These are phyloP conservation scores for Fusarium anguioides DNA, from an alignment of 2,329 filamentous ascomycete species.

Conservation along the genomic window DNA sequence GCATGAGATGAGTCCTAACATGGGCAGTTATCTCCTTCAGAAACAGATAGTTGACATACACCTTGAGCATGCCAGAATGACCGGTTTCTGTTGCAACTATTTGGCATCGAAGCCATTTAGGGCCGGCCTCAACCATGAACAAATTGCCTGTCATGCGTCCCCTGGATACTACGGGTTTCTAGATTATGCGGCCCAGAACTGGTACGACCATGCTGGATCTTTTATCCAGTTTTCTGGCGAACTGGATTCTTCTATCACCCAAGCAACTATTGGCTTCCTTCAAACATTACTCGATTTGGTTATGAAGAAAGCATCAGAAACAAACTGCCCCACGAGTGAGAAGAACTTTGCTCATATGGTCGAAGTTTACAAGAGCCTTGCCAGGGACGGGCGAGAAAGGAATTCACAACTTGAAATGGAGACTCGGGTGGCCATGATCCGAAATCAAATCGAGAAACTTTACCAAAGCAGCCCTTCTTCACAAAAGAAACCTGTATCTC, in stretches of 20 bases:
- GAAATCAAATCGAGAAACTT: no score
- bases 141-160: not conserved
- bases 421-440: no score
- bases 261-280: not conserved
- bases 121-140: not conserved
- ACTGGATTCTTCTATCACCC: no score
- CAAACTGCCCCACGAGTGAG: no score
- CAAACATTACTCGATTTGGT: not conserved
- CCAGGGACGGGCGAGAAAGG: no score
- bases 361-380: no score
- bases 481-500: no score
- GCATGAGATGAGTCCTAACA: no score
- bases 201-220: slow-evolving; percentile 11
- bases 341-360: no score
- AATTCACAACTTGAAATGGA: no score
- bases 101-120: slow-evolving; percentile 13
- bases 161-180: slow-evolving; percentile 11
- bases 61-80: not conserved
- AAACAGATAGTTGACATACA: not conserved
- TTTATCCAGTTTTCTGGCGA: not conserved
- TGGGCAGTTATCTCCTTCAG: slow-evolving; percentile 11
- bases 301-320: not conserved
- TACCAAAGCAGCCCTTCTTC: no score
- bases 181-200: slow-evolving; percentile 21
- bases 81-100: slow-evolving; percentile 11